Conservation (phyloP, 768 basidiomycete genomes). For the Suillus ampliporus region DNA sequence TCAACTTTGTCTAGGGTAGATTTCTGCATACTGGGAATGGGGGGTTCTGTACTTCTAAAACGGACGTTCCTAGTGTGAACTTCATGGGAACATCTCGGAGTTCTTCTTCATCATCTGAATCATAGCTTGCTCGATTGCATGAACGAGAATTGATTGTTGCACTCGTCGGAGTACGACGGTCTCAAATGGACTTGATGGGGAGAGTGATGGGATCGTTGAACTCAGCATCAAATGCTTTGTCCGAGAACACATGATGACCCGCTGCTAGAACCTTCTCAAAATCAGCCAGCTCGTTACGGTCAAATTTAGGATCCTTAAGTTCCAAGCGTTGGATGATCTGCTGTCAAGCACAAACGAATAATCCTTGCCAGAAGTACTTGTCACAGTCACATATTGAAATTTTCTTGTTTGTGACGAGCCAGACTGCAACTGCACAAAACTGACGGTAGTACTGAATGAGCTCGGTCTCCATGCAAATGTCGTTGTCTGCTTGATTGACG, state of each 20-base stretch:
- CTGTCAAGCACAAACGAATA: neutral
- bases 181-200: neutral
- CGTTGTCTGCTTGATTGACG: neutral
- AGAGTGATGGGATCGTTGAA: neutral
- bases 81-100: neutral
- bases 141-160: no score
- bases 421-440: neutral
- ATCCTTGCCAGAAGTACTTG: slow-evolving; percentile 5
- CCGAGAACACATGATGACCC: neutral
- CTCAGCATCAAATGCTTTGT: neutral
- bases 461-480: slow-evolving; percentile 12
- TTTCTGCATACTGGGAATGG: no score
- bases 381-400: slow-evolving; percentile 5
- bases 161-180: neutral
- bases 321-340: neutral
- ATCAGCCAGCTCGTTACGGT: neutral
- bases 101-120: neutral
- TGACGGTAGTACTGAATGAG: slow-evolving; percentile 1
- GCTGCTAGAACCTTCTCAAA: neutral
- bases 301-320: neutral
- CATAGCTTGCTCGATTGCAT: neutral
- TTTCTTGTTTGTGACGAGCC: slow-evolving; percentile 14
- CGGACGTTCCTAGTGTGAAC: neutral
- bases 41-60: no score
- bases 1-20: slow-evolving; percentile 1